Conservation (phyloP, 495 filamentous ascomycete species). For the Neurospora africana region DNA sequence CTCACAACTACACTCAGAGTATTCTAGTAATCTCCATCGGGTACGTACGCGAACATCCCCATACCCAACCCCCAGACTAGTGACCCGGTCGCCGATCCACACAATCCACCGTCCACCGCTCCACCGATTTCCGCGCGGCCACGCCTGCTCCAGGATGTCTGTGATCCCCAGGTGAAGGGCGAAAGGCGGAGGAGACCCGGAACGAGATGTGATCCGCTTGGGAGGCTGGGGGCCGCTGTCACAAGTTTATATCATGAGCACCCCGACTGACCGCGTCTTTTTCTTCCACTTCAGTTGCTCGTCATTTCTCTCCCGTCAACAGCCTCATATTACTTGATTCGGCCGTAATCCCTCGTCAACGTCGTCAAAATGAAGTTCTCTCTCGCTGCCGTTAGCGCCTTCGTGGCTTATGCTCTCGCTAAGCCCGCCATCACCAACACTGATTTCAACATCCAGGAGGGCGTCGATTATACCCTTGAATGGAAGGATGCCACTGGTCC, state of each 20-base stretch:
- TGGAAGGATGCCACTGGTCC: constrained; percentile 28
- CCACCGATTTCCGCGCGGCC: background rate
- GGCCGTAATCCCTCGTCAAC: background rate
- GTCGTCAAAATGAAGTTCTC: constrained; percentile 36
- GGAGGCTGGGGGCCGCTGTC: background rate
- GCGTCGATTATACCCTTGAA: constrained; percentile 30
- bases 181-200: background rate
- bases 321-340: background rate
- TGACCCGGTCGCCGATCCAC: background rate
- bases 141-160: background rate
- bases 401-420: constrained; percentile 30
- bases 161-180: background rate
- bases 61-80: background rate
- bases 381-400: constrained; percentile 21
- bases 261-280: background rate
- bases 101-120: background rate
- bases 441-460: constrained; percentile 26
- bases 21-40: background rate
- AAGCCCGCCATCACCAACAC: constrained; percentile 31
- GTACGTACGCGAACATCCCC: background rate
- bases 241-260: background rate
- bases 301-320: constrained; percentile 1
- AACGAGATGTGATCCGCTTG: background rate
- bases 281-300: background rate
- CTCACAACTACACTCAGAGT: background rate